Percentiles rank a stretch among this genome's conserved stretches.
phyloP scores from a whole-genome alignment of 495 filamentous ascomycete genomes.

The Aspergillus baeticus region DNA sequence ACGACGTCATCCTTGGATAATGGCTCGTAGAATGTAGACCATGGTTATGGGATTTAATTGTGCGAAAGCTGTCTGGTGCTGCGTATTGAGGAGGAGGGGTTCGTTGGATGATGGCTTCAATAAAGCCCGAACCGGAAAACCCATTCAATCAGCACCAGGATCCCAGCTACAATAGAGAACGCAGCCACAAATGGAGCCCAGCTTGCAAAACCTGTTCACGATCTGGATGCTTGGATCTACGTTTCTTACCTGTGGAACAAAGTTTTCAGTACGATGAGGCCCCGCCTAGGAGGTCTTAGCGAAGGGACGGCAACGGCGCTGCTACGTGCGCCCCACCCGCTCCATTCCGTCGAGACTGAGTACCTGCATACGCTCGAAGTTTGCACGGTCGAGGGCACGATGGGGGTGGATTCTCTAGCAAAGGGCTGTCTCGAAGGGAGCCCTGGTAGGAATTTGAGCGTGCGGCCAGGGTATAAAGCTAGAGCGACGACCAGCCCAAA shows the following conservation, averaged over 20 bases:
- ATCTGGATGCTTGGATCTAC: background rate
- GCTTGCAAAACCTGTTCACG: background rate
- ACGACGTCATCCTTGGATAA: too few relatives aligned
- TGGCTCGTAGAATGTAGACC: too few relatives aligned
- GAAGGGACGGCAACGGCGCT: background rate
- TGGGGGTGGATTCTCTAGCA: background rate
- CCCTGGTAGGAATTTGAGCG: too few relatives aligned
- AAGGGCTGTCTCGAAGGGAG: background rate
- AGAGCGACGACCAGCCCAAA: background rate
- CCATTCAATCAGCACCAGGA: too few relatives aligned
- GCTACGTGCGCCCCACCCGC: background rate
- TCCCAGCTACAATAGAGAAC: too few relatives aligned
- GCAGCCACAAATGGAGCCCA: too few relatives aligned
- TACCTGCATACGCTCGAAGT: background rate
- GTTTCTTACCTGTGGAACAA: background rate
- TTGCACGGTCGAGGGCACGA: background rate
- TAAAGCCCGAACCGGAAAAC: too few relatives aligned
- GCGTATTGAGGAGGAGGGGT: too few relatives aligned
- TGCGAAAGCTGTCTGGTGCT: too few relatives aligned
- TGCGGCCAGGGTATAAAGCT: background rate
- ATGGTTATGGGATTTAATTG: too few relatives aligned
- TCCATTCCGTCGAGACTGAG: background rate
- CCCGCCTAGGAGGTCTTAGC: background rate
- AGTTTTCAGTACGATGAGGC: background rate
- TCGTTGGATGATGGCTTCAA: too few relatives aligned